A percentile compares a stretch with the other conserved stretches of the same genome.
phyloP scores from a whole-genome alignment of 495 filamentous ascomycete genomes.

The Venustampulla echinocandica region DNA sequence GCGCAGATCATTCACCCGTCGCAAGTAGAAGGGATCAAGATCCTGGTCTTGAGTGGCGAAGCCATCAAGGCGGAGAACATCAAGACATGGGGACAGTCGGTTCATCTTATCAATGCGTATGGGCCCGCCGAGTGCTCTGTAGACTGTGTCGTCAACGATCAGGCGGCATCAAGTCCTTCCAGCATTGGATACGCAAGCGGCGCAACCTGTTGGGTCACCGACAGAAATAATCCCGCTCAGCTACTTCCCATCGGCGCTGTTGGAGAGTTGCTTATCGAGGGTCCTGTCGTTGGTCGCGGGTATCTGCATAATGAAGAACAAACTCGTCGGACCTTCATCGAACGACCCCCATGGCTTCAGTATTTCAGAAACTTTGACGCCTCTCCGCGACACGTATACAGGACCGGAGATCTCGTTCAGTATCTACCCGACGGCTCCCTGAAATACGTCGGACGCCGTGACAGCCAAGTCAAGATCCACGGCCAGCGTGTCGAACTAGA shows the following conservation, averaged over 20 bases:
- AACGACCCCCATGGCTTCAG: constrained; percentile 9
- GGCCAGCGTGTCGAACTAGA: constrained; percentile 26
- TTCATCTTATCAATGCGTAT: neutral
- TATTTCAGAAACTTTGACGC: constrained; percentile 10
- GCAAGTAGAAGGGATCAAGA: neutral
- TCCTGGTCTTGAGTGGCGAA: neutral
- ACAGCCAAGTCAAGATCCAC: constrained; percentile 25
- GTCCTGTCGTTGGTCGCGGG: constrained; percentile 39
- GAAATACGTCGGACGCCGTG: constrained; percentile 20
- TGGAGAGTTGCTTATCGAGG: constrained; percentile 55
- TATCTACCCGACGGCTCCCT: constrained; percentile 28
- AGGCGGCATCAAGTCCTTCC: neutral
- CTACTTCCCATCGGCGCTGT: constrained; percentile 48
- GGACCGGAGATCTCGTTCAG: constrained; percentile 24
- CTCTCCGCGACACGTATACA: constrained; percentile 54
- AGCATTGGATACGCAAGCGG: constrained; percentile 28
- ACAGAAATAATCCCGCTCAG: constrained; percentile 39
- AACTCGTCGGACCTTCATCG: constrained; percentile 21
- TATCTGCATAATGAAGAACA: constrained; percentile 31
- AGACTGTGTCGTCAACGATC: neutral
- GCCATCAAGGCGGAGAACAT: neutral
- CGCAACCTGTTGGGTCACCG: constrained; percentile 45
- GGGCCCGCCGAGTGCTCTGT: neutral
- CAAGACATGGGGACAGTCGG: neutral
- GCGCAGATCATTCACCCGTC: neutral